Evolutionary conservation across 1,139 yeast species (phyloP).

Genomic region (Debaryomyces psychrophilus): DNA sequence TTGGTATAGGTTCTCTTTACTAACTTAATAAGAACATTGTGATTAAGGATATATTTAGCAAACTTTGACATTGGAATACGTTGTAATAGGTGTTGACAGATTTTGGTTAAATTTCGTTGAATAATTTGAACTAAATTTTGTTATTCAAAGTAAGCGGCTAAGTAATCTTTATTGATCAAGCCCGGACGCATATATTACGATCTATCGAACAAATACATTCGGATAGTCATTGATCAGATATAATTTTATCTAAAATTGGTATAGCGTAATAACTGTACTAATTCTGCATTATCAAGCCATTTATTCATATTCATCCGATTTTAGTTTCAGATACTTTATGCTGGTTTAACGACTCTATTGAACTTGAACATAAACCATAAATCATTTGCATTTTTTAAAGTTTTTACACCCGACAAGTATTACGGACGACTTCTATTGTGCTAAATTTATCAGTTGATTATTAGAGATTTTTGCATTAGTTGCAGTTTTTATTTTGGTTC

Average conservation of each 20-base stretch:
- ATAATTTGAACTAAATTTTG: conserved; percentile 1
- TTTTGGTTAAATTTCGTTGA: not conserved
- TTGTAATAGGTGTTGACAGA: not conserved
- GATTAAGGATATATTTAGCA: conserved; percentile 3
- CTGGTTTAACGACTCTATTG: conserved; percentile 14
- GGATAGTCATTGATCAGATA: not conserved
- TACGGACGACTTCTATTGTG: not conserved
- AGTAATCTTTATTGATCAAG: not conserved
- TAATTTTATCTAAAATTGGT: not conserved
- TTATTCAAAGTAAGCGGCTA: conserved; percentile 7
- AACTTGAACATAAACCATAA: not conserved
- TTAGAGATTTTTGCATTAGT: conserved; percentile 3
- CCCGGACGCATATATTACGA: not conserved
- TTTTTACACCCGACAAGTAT: not conserved
- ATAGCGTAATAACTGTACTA: not conserved
- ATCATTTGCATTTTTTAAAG: conserved; percentile 5
- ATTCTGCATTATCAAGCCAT: conserved; percentile 3
- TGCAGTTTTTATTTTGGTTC: conserved; percentile 3
- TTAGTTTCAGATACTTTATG: conserved; percentile 13
- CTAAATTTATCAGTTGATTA: not conserved
- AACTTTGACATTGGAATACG: not conserved
- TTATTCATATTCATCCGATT: not conserved
- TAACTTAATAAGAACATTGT: conserved; percentile 1
- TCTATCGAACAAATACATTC: not conserved
- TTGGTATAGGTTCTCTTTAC: not conserved